Conservation (phyloP, 2,329 filamentous ascomycete genomes). For the Acrodontium crateriforme region DNA sequence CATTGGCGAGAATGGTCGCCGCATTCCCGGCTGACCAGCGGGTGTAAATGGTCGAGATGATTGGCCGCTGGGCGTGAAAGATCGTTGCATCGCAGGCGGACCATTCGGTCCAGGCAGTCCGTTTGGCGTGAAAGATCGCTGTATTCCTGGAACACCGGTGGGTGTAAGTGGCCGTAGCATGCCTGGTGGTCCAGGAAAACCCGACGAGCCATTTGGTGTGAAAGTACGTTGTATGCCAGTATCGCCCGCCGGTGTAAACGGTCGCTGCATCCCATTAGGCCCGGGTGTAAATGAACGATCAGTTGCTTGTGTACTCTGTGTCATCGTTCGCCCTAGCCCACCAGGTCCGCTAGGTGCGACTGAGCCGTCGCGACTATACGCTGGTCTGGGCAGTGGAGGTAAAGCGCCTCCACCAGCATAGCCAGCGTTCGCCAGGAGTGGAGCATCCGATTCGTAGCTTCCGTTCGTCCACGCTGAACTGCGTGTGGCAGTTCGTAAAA, state of each 20-base stretch:
- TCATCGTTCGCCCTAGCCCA: slow-evolving; percentile 9
- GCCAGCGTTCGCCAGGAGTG: slow-evolving; percentile 47
- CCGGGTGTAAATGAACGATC: slow-evolving; percentile 8
- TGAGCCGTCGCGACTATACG: slow-evolving; percentile 12
- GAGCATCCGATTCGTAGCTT: slow-evolving; percentile 50
- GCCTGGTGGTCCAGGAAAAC: background rate
- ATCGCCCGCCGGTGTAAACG: background rate
- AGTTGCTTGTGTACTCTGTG: slow-evolving; percentile 4
- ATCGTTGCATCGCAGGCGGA: background rate
- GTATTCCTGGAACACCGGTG: background rate
- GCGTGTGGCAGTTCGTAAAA: slow-evolving; percentile 41
- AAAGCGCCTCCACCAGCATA: slow-evolving; percentile 10
- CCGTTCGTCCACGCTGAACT: slow-evolving; percentile 37
- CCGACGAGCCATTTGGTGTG: background rate
- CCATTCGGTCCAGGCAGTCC: background rate
- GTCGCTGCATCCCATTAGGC: slow-evolving; percentile 1
- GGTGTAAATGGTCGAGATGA: background rate
- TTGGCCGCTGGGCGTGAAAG: background rate
- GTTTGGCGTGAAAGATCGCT: background rate
- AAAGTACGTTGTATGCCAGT: slow-evolving; percentile 5
- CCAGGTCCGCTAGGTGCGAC: slow-evolving; percentile 12
- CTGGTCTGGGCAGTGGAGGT: slow-evolving; percentile 11
- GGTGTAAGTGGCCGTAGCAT: background rate
- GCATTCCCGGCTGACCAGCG: background rate
- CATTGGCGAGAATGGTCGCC: background rate